phyloP scores from a whole-genome alignment of 2,329 filamentous ascomycete species.

The Aspergillus niger region DNA sequence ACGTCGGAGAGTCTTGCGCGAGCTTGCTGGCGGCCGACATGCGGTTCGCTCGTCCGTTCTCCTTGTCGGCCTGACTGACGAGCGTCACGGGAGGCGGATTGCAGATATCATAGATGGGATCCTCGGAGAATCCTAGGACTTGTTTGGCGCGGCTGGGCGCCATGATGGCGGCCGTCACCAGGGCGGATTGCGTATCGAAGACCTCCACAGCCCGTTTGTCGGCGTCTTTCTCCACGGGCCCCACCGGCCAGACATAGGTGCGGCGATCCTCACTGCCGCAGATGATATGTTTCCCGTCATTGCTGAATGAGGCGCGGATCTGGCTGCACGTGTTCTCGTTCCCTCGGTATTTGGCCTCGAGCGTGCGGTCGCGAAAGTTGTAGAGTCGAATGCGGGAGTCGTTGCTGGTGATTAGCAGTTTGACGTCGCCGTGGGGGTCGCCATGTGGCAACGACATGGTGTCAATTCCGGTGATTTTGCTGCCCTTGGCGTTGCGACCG shows the following conservation, averaged over 20 bases:
- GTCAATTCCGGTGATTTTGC: constrained; percentile 95
- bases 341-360: constrained; percentile 89
- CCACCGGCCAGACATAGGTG: constrained; percentile 86
- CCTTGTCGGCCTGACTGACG: constrained; percentile 59
- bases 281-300: constrained; percentile 82
- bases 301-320: constrained; percentile 84
- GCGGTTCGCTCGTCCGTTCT: constrained; percentile 20
- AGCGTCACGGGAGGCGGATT: constrained; percentile 90
- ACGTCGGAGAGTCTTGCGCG: constrained; percentile 72
- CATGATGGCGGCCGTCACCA: constrained; percentile 86
- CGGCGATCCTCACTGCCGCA: constrained; percentile 91
- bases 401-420: constrained; percentile 89
- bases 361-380: constrained; percentile 77
- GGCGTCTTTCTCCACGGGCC: constrained; percentile 63
- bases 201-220: constrained; percentile 83
- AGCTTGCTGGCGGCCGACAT: constrained; percentile 40
- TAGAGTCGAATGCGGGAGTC: constrained; percentile 91
- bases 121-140: constrained; percentile 76
- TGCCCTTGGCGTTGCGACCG: constrained; percentile 91
- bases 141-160: constrained; percentile 78
- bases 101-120: constrained; percentile 94
- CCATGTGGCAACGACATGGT: constrained; percentile 64
- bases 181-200: constrained; percentile 85
- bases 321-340: constrained; percentile 89
- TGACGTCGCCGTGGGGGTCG: constrained; percentile 66